A percentile compares a stretch with the other conserved stretches of the same genome.
Evolutionary conservation across 768 basidiomycete genomes (phyloP).

Genomic region (Pisolithus marmoratus): DNA sequence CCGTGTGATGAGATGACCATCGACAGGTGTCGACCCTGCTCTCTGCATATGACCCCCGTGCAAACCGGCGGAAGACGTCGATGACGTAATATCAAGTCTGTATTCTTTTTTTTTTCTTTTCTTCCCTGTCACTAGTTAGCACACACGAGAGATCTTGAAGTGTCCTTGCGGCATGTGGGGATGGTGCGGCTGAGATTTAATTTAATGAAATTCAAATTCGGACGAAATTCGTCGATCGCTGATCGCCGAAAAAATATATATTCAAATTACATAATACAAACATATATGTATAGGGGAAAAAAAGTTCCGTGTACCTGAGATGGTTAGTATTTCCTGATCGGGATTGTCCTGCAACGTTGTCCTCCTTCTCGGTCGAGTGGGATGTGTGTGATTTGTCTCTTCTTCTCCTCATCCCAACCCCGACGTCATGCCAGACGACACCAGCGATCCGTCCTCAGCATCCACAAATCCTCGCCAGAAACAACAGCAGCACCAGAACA

Average conservation of each 20-base stretch:
- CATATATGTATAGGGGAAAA: neutral
- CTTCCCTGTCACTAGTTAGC: no score
- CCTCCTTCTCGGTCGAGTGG: neutral
- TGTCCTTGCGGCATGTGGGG: neutral
- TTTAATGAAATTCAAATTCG: neutral
- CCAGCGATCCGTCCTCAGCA: slow-evolving; percentile 6
- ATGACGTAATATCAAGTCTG: neutral
- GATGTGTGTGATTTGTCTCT: slow-evolving; percentile 1
- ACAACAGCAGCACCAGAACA: slow-evolving; percentile 9
- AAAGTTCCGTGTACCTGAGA: neutral
- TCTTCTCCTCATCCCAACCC: slow-evolving; percentile 2
- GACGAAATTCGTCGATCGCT: slow-evolving; percentile 1
- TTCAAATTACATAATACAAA: no score
- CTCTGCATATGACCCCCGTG: neutral
- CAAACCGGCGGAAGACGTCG: neutral
- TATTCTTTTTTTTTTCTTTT: no score
- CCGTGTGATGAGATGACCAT: neutral
- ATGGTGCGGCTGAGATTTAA: neutral
- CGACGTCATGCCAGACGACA: slow-evolving; percentile 27
- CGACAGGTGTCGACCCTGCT: neutral
- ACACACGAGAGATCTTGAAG: neutral
- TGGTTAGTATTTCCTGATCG: neutral
- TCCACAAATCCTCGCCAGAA: slow-evolving; percentile 15
- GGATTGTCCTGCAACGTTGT: neutral
- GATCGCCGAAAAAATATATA: neutral